Percentiles rank a stretch among this genome's conserved stretches.
Conservation (phyloP, 306 rosid species). For the Corylus heterophylla region DNA sequence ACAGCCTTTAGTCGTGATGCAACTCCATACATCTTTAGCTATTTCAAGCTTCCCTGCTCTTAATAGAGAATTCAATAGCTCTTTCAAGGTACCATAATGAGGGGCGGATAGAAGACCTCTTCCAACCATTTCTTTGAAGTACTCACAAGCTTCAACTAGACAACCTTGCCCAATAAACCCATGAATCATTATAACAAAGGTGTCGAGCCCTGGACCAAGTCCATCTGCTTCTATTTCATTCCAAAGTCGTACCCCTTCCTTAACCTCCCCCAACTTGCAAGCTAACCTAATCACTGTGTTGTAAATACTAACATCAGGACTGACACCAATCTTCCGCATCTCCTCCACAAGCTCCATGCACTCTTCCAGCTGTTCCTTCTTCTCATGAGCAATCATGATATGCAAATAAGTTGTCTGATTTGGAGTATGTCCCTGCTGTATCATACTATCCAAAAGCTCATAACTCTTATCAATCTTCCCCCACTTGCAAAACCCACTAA, state of each 20-base stretch:
- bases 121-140: constrained; percentile 75
- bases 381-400: constrained; percentile 75
- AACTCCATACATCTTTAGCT: constrained; percentile 83
- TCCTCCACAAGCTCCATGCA: constrained; percentile 67
- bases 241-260: constrained; percentile 74
- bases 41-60: constrained; percentile 77
- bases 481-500: constrained; percentile 81
- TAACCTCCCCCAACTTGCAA: constrained; percentile 74
- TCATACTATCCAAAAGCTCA: constrained; percentile 75
- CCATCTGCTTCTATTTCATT: constrained; percentile 67
- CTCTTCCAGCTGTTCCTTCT: constrained; percentile 85
- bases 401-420: constrained; percentile 64
- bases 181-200: constrained; percentile 78
- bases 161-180: constrained; percentile 71
- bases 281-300: constrained; percentile 72
- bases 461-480: constrained; percentile 71
- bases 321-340: constrained; percentile 73
- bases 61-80: constrained; percentile 58
- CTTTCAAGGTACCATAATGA: constrained; percentile 80
- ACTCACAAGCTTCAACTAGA: constrained; percentile 76
- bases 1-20: constrained; percentile 52
- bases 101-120: constrained; percentile 68
- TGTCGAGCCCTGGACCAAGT: constrained; percentile 59
- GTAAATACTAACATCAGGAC: constrained; percentile 65
- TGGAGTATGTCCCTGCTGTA: constrained; percentile 60